A percentile compares a stretch with the other conserved stretches of the same genome.
phyloP scores from a whole-genome alignment of 2,329 filamentous ascomycete species.

The Hypomyces rosellus region DNA sequence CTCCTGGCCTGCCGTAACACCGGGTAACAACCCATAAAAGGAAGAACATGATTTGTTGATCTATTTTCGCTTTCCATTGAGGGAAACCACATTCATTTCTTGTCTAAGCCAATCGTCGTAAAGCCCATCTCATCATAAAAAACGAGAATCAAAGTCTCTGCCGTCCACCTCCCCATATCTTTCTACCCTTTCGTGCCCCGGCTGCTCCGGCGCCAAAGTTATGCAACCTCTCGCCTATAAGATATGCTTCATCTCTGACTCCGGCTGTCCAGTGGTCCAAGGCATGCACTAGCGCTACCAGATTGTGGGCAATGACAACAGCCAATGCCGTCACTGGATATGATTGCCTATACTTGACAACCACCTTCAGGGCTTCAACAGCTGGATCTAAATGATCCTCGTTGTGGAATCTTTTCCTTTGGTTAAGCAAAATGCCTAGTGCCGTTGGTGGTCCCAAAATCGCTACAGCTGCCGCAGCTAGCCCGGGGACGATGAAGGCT shows the following conservation, averaged over 20 bases:
- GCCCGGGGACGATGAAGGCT: conserved; percentile 74
- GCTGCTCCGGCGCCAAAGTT: conserved; percentile 64
- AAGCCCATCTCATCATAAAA: background rate
- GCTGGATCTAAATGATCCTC: conserved; percentile 21
- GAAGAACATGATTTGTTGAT: too few relatives aligned
- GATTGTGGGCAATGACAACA: conserved; percentile 36
- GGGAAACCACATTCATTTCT: too few relatives aligned
- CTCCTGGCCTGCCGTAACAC: too few relatives aligned
- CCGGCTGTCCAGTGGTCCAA: conserved; percentile 71
- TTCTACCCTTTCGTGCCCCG: conserved; percentile 28
- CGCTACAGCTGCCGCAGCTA: conserved; percentile 54
- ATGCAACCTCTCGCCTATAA: conserved; percentile 90
- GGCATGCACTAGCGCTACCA: conserved; percentile 50
- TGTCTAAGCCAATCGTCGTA: background rate
- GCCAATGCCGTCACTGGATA: conserved; percentile 62
- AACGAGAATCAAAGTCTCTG: conserved; percentile 20
- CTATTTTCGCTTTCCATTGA: too few relatives aligned
- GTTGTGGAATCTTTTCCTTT: conserved; percentile 15
- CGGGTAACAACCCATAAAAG: too few relatives aligned
- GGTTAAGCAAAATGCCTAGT: conserved; percentile 35
- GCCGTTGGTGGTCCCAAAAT: conserved; percentile 58
- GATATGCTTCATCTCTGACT: conserved; percentile 89
- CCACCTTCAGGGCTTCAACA: conserved; percentile 22
- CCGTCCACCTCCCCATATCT: conserved; percentile 32
- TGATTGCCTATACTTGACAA: conserved; percentile 49